A percentile compares a stretch with the other conserved stretches of the same genome.
Evolutionary conservation across 2,329 filamentous ascomycete genomes (phyloP).

Genomic region (Monosporascus ibericus): DNA sequence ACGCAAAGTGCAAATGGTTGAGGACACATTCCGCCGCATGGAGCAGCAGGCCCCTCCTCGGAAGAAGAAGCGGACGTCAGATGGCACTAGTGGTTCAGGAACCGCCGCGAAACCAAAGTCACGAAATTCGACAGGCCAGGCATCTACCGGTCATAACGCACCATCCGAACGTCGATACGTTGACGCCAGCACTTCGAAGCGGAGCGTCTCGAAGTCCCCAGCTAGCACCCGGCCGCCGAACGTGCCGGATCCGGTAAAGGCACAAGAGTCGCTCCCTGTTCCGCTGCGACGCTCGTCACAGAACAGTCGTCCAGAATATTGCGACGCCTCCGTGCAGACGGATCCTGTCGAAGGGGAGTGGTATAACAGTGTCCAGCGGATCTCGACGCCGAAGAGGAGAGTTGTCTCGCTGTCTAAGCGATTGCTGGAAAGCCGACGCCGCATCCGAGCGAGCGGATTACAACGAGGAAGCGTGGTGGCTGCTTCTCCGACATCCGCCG

Average conservation of each 20-base stretch:
- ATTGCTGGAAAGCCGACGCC: constrained; percentile 43
- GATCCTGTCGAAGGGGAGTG: constrained; percentile 48
- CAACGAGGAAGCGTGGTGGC: constrained; percentile 24
- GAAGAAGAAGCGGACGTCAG: constrained; percentile 59
- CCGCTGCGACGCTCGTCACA: constrained; percentile 34
- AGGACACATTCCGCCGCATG: constrained; percentile 58
- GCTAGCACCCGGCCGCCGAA: constrained; percentile 35
- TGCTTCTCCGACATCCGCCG: constrained; percentile 21
- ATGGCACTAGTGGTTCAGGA: constrained; percentile 35
- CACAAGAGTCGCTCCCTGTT: constrained; percentile 20
- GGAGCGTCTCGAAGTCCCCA: constrained; percentile 49
- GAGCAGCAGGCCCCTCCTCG: constrained; percentile 51
- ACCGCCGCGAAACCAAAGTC: constrained; percentile 34
- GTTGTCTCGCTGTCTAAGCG: constrained; percentile 49
- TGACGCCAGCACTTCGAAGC: constrained; percentile 43
- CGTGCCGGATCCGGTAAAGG: constrained; percentile 20
- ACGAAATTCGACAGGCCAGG: constrained; percentile 15
- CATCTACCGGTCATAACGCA: constrained; percentile 20
- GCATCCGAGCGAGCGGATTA: constrained; percentile 34
- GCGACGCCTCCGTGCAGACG: constrained; percentile 48
- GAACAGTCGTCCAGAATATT: constrained; percentile 37
- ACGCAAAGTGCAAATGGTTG: constrained; percentile 59
- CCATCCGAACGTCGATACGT: constrained; percentile 38
- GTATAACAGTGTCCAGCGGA: constrained; percentile 36
- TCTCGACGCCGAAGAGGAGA: constrained; percentile 37